phyloP scores from a whole-genome alignment of 2,329 filamentous ascomycete genomes.

The Colletotrichum eremochloae region DNA sequence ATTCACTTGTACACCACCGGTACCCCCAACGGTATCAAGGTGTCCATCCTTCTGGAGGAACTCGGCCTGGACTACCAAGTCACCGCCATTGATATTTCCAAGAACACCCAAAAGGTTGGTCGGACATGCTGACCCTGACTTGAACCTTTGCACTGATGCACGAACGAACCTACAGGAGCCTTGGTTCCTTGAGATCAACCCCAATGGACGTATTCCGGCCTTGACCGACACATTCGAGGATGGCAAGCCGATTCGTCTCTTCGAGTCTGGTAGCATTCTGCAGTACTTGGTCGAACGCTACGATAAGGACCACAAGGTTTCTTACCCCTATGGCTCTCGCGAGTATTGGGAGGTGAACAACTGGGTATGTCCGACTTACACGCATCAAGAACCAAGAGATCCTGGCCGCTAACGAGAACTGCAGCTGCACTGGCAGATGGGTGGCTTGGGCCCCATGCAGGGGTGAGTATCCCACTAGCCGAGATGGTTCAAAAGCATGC shows the following conservation, averaged over 20 bases:
- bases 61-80: constrained; percentile 84
- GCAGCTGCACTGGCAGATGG: constrained; percentile 80
- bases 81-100: constrained; percentile 77
- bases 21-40: constrained; percentile 92
- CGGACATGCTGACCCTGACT: constrained; percentile 4
- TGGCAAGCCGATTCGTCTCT: constrained; percentile 80
- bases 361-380: constrained; percentile 67
- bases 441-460: constrained; percentile 86
- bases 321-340: constrained; percentile 77
- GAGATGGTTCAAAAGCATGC: neutral
- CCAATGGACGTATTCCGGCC: constrained; percentile 92
- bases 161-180: constrained; percentile 60
- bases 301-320: constrained; percentile 85
- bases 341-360: constrained; percentile 86
- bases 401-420: constrained; percentile 29
- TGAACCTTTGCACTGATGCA: neutral
- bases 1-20: constrained; percentile 86
- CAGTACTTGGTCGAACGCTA: constrained; percentile 88
- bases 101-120: constrained; percentile 61
- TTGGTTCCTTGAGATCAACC: constrained; percentile 93
- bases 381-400: neutral
- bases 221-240: constrained; percentile 83
- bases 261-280: constrained; percentile 87
- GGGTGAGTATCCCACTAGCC: constrained; percentile 52
- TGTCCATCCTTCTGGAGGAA: constrained; percentile 89